These are phyloP conservation scores for Nicotiana sylvestris DNA, from an alignment of 257 asterid genomes.

Conservation along the genomic window DNA sequence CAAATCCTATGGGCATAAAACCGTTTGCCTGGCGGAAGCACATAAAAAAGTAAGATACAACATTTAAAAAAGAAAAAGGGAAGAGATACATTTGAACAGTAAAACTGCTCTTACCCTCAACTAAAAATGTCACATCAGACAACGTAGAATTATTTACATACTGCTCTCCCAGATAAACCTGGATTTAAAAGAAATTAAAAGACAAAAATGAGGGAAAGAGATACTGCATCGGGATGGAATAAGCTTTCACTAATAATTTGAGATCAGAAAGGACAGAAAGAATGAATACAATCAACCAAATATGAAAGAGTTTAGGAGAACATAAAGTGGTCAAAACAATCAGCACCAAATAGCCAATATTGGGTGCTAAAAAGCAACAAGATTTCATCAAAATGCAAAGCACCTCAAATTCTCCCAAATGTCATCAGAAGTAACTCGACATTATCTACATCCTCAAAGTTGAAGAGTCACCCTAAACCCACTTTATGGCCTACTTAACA, in stretches of 20 bases:
- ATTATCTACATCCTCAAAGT: background rate
- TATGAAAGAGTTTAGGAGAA: background rate
- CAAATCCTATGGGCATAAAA: constrained; percentile 97
- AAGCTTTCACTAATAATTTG: background rate
- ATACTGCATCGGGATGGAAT: background rate
- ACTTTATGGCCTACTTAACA: background rate
- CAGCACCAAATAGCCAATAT: background rate
- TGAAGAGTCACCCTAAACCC: background rate
- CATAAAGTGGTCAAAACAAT: background rate
- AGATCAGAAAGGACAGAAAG: background rate
- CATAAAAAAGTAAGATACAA: background rate
- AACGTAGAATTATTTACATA: constrained; percentile 83
- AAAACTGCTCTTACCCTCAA: constrained; percentile 62
- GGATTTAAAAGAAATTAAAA: constrained; percentile 20
- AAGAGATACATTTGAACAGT: constrained; percentile 8
- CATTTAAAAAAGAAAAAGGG: background rate
- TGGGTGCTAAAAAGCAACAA: background rate
- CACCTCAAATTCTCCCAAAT: background rate
- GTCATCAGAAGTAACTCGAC: background rate
- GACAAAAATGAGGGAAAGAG: background rate
- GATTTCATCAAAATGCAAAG: background rate
- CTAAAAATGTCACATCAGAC: constrained; percentile 90
- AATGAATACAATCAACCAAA: background rate
- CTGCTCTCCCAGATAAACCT: constrained; percentile 97
- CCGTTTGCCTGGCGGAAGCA: constrained; percentile 42